A percentile compares a stretch with the other conserved stretches of the same genome.
phyloP scores from a whole-genome alignment of 1,139 yeast genomes.

The Zygotorulaspora mrakii region DNA sequence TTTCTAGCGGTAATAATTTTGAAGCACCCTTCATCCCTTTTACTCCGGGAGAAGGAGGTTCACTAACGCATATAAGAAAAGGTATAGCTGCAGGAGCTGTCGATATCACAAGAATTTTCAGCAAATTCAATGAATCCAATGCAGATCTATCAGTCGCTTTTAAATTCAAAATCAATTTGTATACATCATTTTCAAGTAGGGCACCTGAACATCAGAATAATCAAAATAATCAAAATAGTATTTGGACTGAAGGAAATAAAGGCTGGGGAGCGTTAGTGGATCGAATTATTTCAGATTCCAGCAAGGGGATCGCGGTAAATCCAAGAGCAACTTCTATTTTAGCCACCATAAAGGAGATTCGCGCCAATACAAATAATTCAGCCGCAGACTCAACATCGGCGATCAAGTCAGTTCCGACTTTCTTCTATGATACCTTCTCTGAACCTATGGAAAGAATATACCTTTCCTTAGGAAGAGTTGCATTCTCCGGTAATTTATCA shows the following conservation, averaged over 20 bases:
- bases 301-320: constrained; percentile 74
- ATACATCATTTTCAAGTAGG: constrained; percentile 56
- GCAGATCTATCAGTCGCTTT: constrained; percentile 57
- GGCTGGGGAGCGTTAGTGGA: constrained; percentile 93
- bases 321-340: constrained; percentile 75
- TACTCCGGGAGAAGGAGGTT: constrained; percentile 16
- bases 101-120: constrained; percentile 76
- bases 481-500: constrained; percentile 24
- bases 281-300: constrained; percentile 72
- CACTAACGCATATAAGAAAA: constrained; percentile 53
- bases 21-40: constrained; percentile 28
- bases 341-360: constrained; percentile 71
- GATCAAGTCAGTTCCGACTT: constrained; percentile 53
- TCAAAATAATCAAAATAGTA: constrained; percentile 17
- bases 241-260: constrained; percentile 45
- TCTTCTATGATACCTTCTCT: constrained; percentile 60
- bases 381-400: constrained; percentile 43
- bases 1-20: constrained; percentile 7
- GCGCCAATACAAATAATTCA: constrained; percentile 42
- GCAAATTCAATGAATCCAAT: constrained; percentile 58
- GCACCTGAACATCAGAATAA: constrained; percentile 5
- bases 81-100: constrained; percentile 90
- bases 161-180: constrained; percentile 67
- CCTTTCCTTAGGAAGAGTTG: constrained; percentile 52
- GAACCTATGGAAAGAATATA: constrained; percentile 59